Percentiles rank a stretch among this genome's conserved stretches.
Conservation (phyloP, 2,329 filamentous ascomycete genomes). For the Magnaporthiopsis rhizophila region DNA sequence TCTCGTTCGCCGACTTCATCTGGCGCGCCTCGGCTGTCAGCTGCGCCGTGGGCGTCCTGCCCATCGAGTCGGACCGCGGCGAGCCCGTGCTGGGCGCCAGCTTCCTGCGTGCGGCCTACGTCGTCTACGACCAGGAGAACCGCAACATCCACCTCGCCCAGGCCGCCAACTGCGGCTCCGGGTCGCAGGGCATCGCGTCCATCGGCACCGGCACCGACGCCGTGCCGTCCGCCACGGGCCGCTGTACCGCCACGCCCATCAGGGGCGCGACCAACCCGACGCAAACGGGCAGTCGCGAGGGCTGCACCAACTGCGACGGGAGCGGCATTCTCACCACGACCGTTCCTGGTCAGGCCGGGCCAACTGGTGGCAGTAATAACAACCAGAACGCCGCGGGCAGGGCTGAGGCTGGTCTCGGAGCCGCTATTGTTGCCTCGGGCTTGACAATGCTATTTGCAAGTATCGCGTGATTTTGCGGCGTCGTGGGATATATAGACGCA, state of each 20-base stretch:
- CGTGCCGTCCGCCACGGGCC: constrained; percentile 3
- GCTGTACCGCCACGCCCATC: constrained; percentile 3
- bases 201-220: constrained; percentile 5
- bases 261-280: background rate
- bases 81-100: constrained; percentile 19
- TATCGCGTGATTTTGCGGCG: no score
- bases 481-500: no score
- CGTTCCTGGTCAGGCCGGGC: no score
- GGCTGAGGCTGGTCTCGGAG: no score
- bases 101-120: constrained; percentile 19
- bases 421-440: no score
- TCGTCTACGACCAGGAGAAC: constrained; percentile 9
- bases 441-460: no score
- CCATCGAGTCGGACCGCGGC: constrained; percentile 10
- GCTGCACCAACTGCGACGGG: constrained; percentile 2
- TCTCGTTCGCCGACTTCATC: constrained; percentile 31
- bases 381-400: no score
- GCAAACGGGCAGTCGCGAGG: background rate
- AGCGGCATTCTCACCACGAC: background rate
- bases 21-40: constrained; percentile 10
- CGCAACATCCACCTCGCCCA: constrained; percentile 8
- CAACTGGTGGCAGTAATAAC: no score
- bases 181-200: background rate
- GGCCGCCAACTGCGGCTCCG: constrained; percentile 6
- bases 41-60: constrained; percentile 16